Evolutionary conservation across 768 basidiomycete species (phyloP).

Genomic region (Leucocoprinus leucothites): DNA sequence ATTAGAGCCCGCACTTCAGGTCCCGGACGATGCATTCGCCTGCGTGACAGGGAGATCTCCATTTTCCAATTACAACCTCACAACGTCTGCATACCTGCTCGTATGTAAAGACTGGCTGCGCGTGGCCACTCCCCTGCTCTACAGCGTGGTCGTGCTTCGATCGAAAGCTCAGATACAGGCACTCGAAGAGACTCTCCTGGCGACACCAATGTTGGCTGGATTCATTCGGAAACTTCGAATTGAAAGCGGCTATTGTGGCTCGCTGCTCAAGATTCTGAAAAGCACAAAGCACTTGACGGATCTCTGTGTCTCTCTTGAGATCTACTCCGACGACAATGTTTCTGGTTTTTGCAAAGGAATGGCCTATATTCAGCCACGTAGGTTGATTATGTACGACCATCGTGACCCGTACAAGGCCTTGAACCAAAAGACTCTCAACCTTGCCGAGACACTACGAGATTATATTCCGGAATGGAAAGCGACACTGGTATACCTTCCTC

Average conservation of each 20-base stretch:
- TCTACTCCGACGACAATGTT: constrained; percentile 8
- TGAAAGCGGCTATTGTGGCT: constrained; percentile 20
- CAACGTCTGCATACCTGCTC: constrained; percentile 19
- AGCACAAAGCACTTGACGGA: background rate
- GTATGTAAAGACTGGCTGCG: constrained; percentile 26
- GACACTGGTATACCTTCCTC: background rate
- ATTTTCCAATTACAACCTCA: constrained; percentile 14
- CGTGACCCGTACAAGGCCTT: background rate
- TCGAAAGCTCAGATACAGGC: constrained; percentile 24
- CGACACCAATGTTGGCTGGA: constrained; percentile 13
- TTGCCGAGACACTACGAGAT: background rate
- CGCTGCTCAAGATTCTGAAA: background rate
- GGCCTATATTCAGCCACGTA: background rate
- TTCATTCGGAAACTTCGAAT: constrained; percentile 22
- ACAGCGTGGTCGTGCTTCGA: constrained; percentile 23
- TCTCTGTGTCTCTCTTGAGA: constrained; percentile 2
- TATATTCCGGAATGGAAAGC: constrained; percentile 4
- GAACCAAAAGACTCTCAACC: constrained; percentile 1
- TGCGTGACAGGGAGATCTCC: constrained; percentile 14
- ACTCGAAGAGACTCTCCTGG: constrained; percentile 16
- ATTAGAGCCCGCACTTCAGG: constrained; percentile 18
- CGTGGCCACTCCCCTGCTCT: constrained; percentile 24
- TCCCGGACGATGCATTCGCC: constrained; percentile 18
- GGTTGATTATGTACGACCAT: constrained; percentile 4
- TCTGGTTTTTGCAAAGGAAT: background rate